Conservation (phyloP, 2,329 filamentous ascomycete species). For the Thielaviopsis cerberus region DNA sequence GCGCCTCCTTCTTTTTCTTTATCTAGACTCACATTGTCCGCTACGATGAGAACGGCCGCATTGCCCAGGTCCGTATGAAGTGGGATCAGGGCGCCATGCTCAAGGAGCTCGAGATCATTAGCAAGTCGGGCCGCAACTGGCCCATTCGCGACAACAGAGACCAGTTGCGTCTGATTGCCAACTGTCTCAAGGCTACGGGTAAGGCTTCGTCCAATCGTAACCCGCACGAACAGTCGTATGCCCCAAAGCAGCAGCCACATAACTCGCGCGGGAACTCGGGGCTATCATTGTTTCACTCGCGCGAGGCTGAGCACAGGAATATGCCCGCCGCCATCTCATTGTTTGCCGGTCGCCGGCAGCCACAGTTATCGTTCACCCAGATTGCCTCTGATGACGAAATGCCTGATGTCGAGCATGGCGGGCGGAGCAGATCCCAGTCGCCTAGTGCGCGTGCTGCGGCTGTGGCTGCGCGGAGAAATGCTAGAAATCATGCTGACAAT, state of each 20-base stretch:
- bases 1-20: background rate
- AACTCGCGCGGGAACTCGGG: conserved; percentile 33
- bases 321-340: conserved; percentile 35
- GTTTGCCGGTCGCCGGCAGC: conserved; percentile 40
- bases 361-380: conserved; percentile 53
- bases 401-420: conserved; percentile 24
- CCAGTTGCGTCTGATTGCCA: conserved; percentile 58
- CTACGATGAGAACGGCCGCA: conserved; percentile 60
- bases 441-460: conserved; percentile 24
- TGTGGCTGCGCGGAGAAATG: conserved; percentile 26
- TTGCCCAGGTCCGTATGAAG: conserved; percentile 68
- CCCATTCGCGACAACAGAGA: conserved; percentile 77
- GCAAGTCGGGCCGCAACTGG: conserved; percentile 79
- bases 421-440: conserved; percentile 27
- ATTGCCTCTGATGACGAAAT: conserved; percentile 39
- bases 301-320: conserved; percentile 37
- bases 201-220: conserved; percentile 13
- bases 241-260: conserved; percentile 7
- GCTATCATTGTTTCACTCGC: conserved; percentile 55
- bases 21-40: conserved; percentile 68
- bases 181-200: conserved; percentile 34
- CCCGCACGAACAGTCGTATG: background rate
- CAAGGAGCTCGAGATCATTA: conserved; percentile 87
- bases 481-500: conserved; percentile 36
- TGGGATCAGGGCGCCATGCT: conserved; percentile 92